A percentile compares a stretch with the other conserved stretches of the same genome.
These are phyloP conservation scores for Mortierella sp. DNA, from an alignment of 371 early-diverging fungal genomes.

Conservation along the genomic window DNA sequence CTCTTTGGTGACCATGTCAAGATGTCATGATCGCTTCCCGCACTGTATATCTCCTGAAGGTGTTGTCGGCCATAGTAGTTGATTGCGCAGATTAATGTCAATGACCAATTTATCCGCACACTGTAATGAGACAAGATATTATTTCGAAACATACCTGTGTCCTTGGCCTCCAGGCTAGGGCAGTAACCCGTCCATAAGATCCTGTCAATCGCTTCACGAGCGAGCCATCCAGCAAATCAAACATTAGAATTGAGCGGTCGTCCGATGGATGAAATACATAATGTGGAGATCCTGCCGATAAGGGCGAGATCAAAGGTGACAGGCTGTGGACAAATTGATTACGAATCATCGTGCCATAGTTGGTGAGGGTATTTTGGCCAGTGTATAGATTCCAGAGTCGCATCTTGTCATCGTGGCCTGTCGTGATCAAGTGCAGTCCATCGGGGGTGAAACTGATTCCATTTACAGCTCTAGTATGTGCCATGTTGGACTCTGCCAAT, in stretches of 20 bases:
- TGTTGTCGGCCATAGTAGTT: slow-evolving; percentile 4
- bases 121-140: not conserved
- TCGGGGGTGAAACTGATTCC: slow-evolving; percentile 76
- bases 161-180: slow-evolving; percentile 65
- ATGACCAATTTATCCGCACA: not conserved
- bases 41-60: slow-evolving; percentile 71
- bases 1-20: slow-evolving; percentile 72
- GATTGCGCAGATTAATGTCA: slow-evolving; percentile 3
- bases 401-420: slow-evolving; percentile 79
- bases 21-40: slow-evolving; percentile 73
- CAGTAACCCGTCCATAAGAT: slow-evolving; percentile 72
- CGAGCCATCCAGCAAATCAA: slow-evolving; percentile 67
- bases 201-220: slow-evolving; percentile 66
- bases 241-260: slow-evolving; percentile 68
- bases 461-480: slow-evolving; percentile 80
- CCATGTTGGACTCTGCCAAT: slow-evolving; percentile 61
- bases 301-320: slow-evolving; percentile 61
- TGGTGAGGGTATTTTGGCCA: slow-evolving; percentile 72
- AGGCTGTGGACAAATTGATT: slow-evolving; percentile 62
- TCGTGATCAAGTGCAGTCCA: slow-evolving; percentile 68
- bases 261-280: slow-evolving; percentile 71
- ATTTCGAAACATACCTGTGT: slow-evolving; percentile 47
- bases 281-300: slow-evolving; percentile 19
- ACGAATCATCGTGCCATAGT: slow-evolving; percentile 69
- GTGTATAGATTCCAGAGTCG: slow-evolving; percentile 84